phyloP scores from a whole-genome alignment of 2,329 filamentous ascomycete species.

The Xylariaceae sp. region DNA sequence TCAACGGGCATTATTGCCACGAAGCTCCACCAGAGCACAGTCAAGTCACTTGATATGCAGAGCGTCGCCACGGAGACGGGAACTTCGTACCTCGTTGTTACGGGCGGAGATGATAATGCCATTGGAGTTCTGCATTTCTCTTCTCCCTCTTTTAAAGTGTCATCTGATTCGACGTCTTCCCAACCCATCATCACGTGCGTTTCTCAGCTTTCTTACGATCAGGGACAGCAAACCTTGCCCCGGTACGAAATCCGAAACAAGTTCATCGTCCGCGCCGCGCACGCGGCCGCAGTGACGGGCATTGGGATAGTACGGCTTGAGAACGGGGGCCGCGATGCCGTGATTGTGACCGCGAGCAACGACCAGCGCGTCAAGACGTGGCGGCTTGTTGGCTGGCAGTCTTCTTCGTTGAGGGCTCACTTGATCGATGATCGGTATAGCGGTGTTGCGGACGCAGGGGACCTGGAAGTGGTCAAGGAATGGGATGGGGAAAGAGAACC shows the following conservation, averaged over 20 bases:
- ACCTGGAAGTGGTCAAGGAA: slow-evolving; percentile 40
- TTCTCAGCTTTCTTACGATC: background rate
- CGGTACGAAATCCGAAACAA: slow-evolving; percentile 22
- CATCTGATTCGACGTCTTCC: background rate
- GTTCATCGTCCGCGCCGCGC: slow-evolving; percentile 52
- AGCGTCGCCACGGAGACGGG: slow-evolving; percentile 25
- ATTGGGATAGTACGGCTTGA: slow-evolving; percentile 37
- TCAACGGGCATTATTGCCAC: slow-evolving; percentile 34
- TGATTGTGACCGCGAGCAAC: slow-evolving; percentile 50
- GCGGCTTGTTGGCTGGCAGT: slow-evolving; percentile 34
- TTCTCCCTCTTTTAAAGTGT: slow-evolving; percentile 12
- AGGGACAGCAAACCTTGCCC: background rate
- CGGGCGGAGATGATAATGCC: slow-evolving; percentile 86
- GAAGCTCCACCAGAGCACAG: slow-evolving; percentile 71
- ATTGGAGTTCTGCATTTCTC: slow-evolving; percentile 45
- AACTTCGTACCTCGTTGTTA: slow-evolving; percentile 53
- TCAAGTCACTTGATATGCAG: slow-evolving; percentile 60
- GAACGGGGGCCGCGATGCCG: slow-evolving; percentile 19
- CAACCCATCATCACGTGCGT: too few species aligned
- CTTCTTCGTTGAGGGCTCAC: slow-evolving; percentile 31
- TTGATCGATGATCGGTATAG: slow-evolving; percentile 52
- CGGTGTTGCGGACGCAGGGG: slow-evolving; percentile 57
- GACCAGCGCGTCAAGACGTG: slow-evolving; percentile 59
- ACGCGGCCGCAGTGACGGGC: slow-evolving; percentile 68
- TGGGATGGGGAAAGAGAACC: slow-evolving; percentile 7